A percentile compares a stretch with the other conserved stretches of the same genome.
phyloP scores from a whole-genome alignment of 129 eudicot genomes.

The Scalesia atractyloides region DNA sequence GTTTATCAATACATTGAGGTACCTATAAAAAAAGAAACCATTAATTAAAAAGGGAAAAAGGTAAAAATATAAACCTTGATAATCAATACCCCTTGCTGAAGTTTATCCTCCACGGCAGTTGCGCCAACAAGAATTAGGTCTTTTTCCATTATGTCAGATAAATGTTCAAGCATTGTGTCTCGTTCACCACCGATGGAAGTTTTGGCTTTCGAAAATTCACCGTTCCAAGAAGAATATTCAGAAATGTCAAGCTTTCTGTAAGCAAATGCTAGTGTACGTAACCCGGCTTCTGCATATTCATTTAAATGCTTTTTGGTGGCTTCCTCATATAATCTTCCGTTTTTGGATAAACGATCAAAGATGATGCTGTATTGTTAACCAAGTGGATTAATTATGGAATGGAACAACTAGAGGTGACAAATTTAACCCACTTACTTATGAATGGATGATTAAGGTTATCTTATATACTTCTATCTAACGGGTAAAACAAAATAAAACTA shows the following conservation, averaged over 20 bases:
- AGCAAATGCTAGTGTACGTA: slow-evolving; percentile 87
- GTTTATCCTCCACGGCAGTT: slow-evolving; percentile 93
- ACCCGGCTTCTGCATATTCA: slow-evolving; percentile 86
- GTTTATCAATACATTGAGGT: slow-evolving; percentile 93
- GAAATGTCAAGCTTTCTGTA: slow-evolving; percentile 69
- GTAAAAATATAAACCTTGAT: neutral
- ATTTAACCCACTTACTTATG: neutral
- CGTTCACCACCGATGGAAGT: slow-evolving; percentile 78
- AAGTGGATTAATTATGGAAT: neutral
- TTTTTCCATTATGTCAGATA: slow-evolving; percentile 74
- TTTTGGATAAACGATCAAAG: slow-evolving; percentile 79
- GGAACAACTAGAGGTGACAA: slow-evolving; percentile 1
- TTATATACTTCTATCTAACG: neutral
- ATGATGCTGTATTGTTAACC: slow-evolving; percentile 57
- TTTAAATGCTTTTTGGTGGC: slow-evolving; percentile 72
- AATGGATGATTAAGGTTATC: neutral
- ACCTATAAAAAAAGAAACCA: slow-evolving; percentile 48
- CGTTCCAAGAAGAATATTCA: slow-evolving; percentile 73
- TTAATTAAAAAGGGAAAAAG: neutral
- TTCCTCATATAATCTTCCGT: slow-evolving; percentile 65
- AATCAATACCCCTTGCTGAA: slow-evolving; percentile 72
- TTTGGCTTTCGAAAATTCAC: slow-evolving; percentile 77
- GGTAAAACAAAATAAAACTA: neutral
- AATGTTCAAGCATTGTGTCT: slow-evolving; percentile 68
- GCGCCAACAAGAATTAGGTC: slow-evolving; percentile 91